Evolutionary conservation across 2,329 filamentous ascomycete genomes (phyloP), one percentile per base, ranked within the genome.

Genomic region (Fusarium oxysporum): DNA sequence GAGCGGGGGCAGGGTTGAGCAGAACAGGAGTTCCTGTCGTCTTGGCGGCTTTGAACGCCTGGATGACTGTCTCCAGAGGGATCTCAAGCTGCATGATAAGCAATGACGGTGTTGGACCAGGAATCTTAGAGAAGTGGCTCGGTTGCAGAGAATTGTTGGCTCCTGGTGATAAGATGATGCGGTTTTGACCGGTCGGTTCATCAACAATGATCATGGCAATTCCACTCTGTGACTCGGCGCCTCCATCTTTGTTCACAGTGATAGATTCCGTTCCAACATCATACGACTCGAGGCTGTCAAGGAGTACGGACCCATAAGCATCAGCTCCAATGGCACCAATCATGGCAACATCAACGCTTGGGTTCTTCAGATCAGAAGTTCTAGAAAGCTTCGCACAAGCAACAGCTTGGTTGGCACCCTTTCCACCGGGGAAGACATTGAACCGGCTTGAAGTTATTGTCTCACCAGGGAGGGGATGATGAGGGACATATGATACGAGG

Each of bases 401-500:
- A 63, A 97, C 93, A 61, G 95, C 95, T 85, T 98, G 96, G 85
- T 98, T 98, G 67, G 95, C 95, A 69, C 96, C 96, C 84, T 98
- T 98, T 63, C 96, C 96, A 75, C 96, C 96, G 23, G 93, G 92
- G 41, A 93, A 95, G 38, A 92, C 93, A 79, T 88, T 88, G 84
- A 97, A 97, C 17, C 90, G 91, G 72, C 85, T 91, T 45, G 94
- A 89, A 3, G 93, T 95, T 57, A 98, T 87, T 4, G 96, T 98
- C 83, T 99, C 96, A 72, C 96, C 96, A 1, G 92, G 91, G 1
- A 87, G 84, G 2, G 96, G 96, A 67, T 97, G 90, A 71, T 96
- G 93, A 5, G 93, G 87, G n/a, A 96, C 96, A 76, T 94, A 91
- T 38, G 94, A 95, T 70, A 97, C 93, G 71, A 98, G 91, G 84